Conservation (phyloP, 305 asterid species). For the Fraxinus baroniana region DNA sequence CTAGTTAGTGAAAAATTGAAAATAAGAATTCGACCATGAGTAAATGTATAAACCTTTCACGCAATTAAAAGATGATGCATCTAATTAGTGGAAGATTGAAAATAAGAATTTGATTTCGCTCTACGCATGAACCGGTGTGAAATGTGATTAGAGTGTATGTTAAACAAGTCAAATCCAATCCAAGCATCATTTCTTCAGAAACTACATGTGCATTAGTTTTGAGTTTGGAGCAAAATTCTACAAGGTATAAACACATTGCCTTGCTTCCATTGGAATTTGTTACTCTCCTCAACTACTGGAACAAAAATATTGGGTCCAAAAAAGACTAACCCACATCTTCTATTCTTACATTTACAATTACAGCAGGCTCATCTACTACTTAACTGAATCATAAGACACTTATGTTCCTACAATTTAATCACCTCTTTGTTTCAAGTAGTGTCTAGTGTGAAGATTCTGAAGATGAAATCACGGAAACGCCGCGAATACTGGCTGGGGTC, state of each 20-base stretch:
- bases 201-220: background rate
- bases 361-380: constrained; percentile 3
- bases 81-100: too few relatives aligned
- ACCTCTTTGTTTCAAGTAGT: constrained; percentile 23
- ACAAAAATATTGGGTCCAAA: constrained; percentile 4
- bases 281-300: constrained; percentile 13
- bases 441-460: constrained; percentile 68
- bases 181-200: background rate
- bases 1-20: too few relatives aligned
- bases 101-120: background rate
- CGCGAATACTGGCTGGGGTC: constrained; percentile 86
- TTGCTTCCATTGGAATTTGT: background rate
- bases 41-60: too few relatives aligned
- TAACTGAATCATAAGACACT: background rate
- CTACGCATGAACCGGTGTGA: background rate
- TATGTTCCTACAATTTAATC: background rate
- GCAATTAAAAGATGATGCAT: too few relatives aligned
- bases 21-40: too few relatives aligned
- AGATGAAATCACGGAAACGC: constrained; percentile 82
- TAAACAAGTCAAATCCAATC: background rate
- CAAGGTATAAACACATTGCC: background rate
- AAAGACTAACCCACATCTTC: constrained; percentile 1
- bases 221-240: background rate
- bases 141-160: background rate
- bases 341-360: constrained; percentile 19